Evolutionary conservation across 164 flowering plant genomes (phyloP), one percentile per base, ranked within the genome.

Genomic region (Stephania cephalantha): DNA sequence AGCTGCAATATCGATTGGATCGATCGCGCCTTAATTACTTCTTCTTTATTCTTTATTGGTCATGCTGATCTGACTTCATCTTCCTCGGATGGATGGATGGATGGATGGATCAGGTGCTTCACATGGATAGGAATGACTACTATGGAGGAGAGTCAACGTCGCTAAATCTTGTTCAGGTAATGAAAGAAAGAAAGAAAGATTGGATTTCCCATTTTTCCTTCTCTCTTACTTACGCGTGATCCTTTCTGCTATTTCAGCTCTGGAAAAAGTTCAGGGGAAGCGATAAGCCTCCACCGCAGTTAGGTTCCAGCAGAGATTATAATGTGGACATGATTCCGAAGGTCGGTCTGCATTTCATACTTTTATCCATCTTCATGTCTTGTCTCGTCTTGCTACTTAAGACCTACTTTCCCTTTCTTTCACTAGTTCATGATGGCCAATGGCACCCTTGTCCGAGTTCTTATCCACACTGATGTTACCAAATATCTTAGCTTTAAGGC

Each of bases 271-370:
- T 95, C 74, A 84, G 86, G 80, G 94, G 97, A 74, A 78, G 79
- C 78, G 97, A 95, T 58, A 83, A 85, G 77, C 94, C 98, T 77
- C 97, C 98, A 11, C 85, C 86, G 46, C 84, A 87, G 71, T 85
- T 95, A 86, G 98, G 98, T 52, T 79, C 97, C 52, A 95, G 97
- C 76, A 90, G 90, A 82, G 97, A 95, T 65, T 95, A 93, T 79
- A 95, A 95, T 78, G 95, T 95, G 64, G 98, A 95, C 80, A 95
- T 95, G 98, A 80, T 91, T 73, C 98, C 98, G 15, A 95, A 95
- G 97, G 98, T 90, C 7, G 97, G 98, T 90, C 8, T 70, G n/a
- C 8, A 1, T 35, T 45, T 13, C 9, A 13, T 6, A 46, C 44
- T 46, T 29, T 25, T 25, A 25, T 25, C 25, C 25, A 25, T 25